Evolutionary conservation across 2,329 filamentous ascomycete genomes (phyloP).

Genomic region (Trichoderma atroviride): DNA sequence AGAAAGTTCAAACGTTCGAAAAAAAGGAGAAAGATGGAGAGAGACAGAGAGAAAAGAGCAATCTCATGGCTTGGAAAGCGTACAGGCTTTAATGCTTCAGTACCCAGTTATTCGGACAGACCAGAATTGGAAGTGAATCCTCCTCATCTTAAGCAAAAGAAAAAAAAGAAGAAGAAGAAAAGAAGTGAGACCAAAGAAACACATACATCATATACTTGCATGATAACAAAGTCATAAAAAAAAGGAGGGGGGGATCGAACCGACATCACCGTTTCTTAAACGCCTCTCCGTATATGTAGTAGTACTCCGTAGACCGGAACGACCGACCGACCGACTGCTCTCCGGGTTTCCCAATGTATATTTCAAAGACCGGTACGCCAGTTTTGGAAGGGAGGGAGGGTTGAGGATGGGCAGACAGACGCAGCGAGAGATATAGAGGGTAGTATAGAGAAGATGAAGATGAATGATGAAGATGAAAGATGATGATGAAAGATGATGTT

Average conservation of each 20-base stretch:
- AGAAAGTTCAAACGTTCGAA: background rate
- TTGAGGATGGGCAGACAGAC: background rate
- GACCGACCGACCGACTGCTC: conserved; percentile 23
- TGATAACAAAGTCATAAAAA: conserved; percentile 7
- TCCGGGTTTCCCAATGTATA: conserved; percentile 24
- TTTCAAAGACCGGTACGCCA: conserved; percentile 26
- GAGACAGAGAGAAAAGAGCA: background rate
- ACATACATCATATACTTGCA: conserved; percentile 17
- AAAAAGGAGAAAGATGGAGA: background rate
- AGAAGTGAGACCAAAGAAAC: background rate
- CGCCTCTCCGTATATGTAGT: conserved; percentile 21
- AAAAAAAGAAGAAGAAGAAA: background rate
- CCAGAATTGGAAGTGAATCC: background rate
- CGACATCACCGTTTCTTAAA: conserved; percentile 23
- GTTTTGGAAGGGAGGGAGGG: conserved; percentile 4
- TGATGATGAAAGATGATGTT: background rate
- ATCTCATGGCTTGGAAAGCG: background rate
- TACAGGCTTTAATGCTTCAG: background rate
- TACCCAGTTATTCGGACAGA: background rate
- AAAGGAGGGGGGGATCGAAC: conserved; percentile 8
- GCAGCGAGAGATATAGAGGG: background rate
- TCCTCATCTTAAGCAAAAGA: background rate
- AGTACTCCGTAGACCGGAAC: conserved; percentile 22
- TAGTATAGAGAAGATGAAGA: background rate
- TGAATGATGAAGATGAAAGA: too few relatives aligned